phyloP scores from a whole-genome alignment of 2,329 filamentous ascomycete species.

The Ambrosiella cleistominuta region DNA sequence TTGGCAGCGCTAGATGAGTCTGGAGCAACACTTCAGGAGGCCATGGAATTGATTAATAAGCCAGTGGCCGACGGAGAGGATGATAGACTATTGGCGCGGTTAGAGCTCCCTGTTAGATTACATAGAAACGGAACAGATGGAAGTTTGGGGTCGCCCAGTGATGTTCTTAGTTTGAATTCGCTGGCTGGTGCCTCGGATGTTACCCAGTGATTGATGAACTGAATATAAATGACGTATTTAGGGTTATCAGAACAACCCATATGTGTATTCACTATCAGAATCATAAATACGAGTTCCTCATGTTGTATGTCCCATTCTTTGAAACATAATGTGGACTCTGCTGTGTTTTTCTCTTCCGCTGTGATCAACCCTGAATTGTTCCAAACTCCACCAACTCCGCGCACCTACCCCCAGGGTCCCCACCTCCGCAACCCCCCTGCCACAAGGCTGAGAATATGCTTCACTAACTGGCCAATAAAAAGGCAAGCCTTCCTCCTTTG shows the following conservation, averaged over 20 bases:
- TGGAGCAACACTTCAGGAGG: slow-evolving; percentile 59
- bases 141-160: slow-evolving; percentile 16
- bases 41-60: slow-evolving; percentile 44
- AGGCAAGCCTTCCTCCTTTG: not conserved
- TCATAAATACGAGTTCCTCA: no score
- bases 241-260: not conserved
- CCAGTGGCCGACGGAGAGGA: slow-evolving; percentile 18
- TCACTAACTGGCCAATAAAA: not conserved
- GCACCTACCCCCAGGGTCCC: not conserved
- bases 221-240: not conserved
- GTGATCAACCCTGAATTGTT: not conserved
- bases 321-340: no score
- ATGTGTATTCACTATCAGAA: no score
- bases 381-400: not conserved
- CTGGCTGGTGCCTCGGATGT: slow-evolving; percentile 2
- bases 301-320: no score
- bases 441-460: not conserved
- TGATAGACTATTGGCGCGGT: slow-evolving; percentile 15
- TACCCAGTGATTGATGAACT: not conserved
- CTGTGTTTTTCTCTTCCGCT: no score
- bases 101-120: slow-evolving; percentile 6
- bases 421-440: not conserved
- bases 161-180: slow-evolving; percentile 6
- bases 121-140: slow-evolving; percentile 14
- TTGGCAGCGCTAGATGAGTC: slow-evolving; percentile 79